Evolutionary conservation across 1,139 yeast species (phyloP).

Genomic region (Candida tetrigidarum): DNA sequence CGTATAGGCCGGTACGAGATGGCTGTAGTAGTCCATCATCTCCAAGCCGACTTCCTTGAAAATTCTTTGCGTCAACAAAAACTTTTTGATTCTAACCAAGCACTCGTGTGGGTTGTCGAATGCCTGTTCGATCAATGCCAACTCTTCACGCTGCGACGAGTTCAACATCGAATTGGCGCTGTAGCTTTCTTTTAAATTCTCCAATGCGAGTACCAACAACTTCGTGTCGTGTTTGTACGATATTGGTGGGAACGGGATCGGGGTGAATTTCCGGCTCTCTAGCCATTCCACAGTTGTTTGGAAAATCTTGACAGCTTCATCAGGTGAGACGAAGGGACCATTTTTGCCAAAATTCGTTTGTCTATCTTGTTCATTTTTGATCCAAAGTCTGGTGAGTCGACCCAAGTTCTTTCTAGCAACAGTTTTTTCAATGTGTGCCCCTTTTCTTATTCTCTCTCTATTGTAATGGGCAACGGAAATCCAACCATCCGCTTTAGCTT

Average conservation of each 20-base stretch:
- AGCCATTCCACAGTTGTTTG: constrained; percentile 92
- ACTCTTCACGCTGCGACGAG: constrained; percentile 87
- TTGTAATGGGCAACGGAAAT: constrained; percentile 91
- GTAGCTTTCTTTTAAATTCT: constrained; percentile 81
- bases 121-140: constrained; percentile 93
- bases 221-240: constrained; percentile 95
- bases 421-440: constrained; percentile 92
- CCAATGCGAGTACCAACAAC: constrained; percentile 84
- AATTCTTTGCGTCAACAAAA: constrained; percentile 84
- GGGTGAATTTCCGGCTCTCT: constrained; percentile 81
- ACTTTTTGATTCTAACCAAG: constrained; percentile 80
- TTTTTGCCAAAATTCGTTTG: constrained; percentile 80
- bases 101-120: constrained; percentile 97
- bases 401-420: constrained; percentile 94
- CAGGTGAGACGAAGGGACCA: constrained; percentile 87
- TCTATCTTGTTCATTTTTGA: constrained; percentile 89
- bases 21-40: constrained; percentile 91
- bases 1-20: constrained; percentile 82
- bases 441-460: constrained; percentile 84
- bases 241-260: constrained; percentile 93
- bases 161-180: constrained; percentile 85
- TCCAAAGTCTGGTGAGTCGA: constrained; percentile 88
- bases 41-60: constrained; percentile 89
- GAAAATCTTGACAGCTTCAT: constrained; percentile 86
- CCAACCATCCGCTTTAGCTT: constrained; percentile 98